These are phyloP conservation scores for Corchorus olitorius DNA, from an alignment of 345 rosid genomes.

Conservation along the genomic window DNA sequence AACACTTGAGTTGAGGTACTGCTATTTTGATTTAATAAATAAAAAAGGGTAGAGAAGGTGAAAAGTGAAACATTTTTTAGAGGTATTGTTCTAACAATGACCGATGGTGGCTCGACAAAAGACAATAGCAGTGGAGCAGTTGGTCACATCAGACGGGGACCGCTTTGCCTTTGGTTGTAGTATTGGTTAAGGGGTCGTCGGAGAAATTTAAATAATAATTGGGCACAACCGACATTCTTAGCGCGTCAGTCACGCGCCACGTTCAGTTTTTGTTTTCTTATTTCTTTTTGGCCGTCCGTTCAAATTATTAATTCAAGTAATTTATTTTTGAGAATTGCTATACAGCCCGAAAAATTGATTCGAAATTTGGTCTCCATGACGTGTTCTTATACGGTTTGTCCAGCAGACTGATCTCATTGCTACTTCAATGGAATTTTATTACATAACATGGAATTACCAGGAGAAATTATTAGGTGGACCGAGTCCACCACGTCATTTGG, in stretches of 20 bases:
- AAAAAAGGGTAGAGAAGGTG: constrained; percentile 8
- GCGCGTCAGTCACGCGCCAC: not conserved
- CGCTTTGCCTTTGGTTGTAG: constrained; percentile 7
- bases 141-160: constrained; percentile 43
- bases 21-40: not conserved
- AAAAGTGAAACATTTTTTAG: not conserved
- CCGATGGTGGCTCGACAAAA: not conserved
- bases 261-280: not conserved
- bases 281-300: too few relatives aligned
- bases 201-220: not conserved
- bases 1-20: not conserved
- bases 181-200: not conserved
- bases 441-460: too few relatives aligned
- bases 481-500: too few relatives aligned
- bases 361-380: too few relatives aligned
- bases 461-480: too few relatives aligned
- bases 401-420: too few relatives aligned
- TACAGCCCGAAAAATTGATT: too few relatives aligned
- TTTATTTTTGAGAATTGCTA: too few relatives aligned
- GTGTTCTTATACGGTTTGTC: too few relatives aligned
- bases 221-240: not conserved
- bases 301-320: too few relatives aligned
- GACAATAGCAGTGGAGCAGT: constrained; percentile 31
- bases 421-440: too few relatives aligned
- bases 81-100: not conserved